phyloP scores from a whole-genome alignment of 1,284 basidiomycete genomes.

The Thelephora terrestris region DNA sequence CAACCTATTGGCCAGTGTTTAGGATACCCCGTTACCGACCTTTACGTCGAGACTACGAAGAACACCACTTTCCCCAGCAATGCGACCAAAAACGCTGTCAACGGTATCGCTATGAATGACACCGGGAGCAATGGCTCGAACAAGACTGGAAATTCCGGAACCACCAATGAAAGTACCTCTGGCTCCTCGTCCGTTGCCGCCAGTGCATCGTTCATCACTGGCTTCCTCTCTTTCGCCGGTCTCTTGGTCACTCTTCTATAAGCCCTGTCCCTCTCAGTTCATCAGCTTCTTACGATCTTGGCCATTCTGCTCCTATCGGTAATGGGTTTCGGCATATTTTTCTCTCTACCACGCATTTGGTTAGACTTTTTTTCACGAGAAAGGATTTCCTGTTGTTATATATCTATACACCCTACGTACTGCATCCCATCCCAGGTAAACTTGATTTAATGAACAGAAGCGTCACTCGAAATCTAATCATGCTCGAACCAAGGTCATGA shows the following conservation, averaged over 20 bases:
- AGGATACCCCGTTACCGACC: constrained; percentile 38
- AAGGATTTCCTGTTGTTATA: too few species aligned
- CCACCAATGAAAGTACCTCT: too few species aligned
- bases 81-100: constrained; percentile 5
- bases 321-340: too few species aligned
- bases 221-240: background rate
- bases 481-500: constrained; percentile 10
- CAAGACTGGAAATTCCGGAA: background rate
- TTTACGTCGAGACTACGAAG: constrained; percentile 56
- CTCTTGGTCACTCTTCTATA: background rate
- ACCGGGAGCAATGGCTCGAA: constrained; percentile 5
- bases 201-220: background rate
- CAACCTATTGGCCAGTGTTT: constrained; percentile 57
- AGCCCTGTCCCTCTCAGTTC: too few species aligned
- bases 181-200: background rate
- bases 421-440: constrained; percentile 7
- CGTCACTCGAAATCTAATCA: constrained; percentile 1
- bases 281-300: too few species aligned
- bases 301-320: too few species aligned
- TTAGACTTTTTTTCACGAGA: too few species aligned
- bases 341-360: too few species aligned
- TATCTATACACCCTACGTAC: too few species aligned
- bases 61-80: constrained; percentile 49
- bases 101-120: constrained; percentile 1
- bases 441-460: constrained; percentile 4